Conservation (phyloP, 2,329 filamentous ascomycete genomes). For the Beauveria sp. region DNA sequence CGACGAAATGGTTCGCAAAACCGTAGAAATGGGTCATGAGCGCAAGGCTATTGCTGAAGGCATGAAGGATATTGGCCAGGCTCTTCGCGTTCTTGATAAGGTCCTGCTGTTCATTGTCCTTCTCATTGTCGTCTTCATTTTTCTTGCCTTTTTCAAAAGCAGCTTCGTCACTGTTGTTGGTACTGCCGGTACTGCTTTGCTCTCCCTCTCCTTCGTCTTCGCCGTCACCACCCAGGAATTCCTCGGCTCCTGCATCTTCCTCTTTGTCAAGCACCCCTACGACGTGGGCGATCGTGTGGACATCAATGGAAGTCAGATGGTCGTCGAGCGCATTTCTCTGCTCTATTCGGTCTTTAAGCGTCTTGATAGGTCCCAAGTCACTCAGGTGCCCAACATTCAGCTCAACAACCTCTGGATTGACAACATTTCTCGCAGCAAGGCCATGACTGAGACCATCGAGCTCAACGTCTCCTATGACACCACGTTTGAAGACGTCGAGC, state of each 20-base stretch:
- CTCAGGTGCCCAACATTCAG: conserved; percentile 77
- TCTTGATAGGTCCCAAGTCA: conserved; percentile 71
- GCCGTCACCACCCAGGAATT: conserved; percentile 88
- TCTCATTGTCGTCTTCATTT: conserved; percentile 75
- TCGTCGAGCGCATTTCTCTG: conserved; percentile 90
- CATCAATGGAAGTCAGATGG: conserved; percentile 59
- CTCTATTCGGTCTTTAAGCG: conserved; percentile 88
- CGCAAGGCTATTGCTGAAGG: conserved; percentile 84
- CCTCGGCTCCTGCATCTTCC: conserved; percentile 95
- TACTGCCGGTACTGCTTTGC: conserved; percentile 82
- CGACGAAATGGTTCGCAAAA: conserved; percentile 88
- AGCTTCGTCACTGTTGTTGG: conserved; percentile 79
- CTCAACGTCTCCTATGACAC: conserved; percentile 82
- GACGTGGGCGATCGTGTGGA: conserved; percentile 94
- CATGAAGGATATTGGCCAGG: conserved; percentile 96
- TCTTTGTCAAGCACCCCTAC: conserved; percentile 97
- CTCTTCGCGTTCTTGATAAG: conserved; percentile 82
- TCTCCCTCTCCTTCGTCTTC: conserved; percentile 96
- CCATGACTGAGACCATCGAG: conserved; percentile 80
- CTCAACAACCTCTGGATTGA: conserved; percentile 93
- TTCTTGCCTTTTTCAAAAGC: conserved; percentile 82
- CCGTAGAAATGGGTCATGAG: conserved; percentile 76
- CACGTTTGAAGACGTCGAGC: conserved; percentile 79
- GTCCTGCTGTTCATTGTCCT: conserved; percentile 76
- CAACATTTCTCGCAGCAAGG: conserved; percentile 82